Conservation (phyloP, 805 yeast species). For the Yarrowia divulgata region DNA sequence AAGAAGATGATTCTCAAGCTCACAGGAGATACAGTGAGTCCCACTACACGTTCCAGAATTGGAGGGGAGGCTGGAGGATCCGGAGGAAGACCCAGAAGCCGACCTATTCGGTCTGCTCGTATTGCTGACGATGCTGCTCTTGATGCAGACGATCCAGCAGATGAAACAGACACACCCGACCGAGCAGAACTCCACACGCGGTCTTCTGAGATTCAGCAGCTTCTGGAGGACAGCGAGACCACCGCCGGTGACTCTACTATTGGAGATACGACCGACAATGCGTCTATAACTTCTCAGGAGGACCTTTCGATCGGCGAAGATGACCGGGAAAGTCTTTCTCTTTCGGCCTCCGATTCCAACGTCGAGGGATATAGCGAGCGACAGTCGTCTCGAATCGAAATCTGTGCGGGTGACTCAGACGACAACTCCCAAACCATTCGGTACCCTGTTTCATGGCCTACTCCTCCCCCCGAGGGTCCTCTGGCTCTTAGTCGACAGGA, state of each 20-base stretch:
- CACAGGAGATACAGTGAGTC: neutral
- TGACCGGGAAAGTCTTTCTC: slow-evolving; percentile 6
- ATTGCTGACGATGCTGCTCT: neutral
- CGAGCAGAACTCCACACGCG: slow-evolving; percentile 3
- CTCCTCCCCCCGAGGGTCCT: slow-evolving; percentile 44
- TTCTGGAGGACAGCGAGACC: slow-evolving; percentile 31
- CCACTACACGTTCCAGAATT: neutral
- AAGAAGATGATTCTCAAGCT: slow-evolving; percentile 12
- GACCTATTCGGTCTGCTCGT: neutral
- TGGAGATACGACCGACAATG: slow-evolving; percentile 5
- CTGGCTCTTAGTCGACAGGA: slow-evolving; percentile 5
- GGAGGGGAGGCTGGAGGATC: neutral
- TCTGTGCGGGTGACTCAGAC: slow-evolving; percentile 20
- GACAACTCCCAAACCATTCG: slow-evolving; percentile 29
- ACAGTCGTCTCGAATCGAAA: slow-evolving; percentile 14
- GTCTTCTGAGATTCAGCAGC: slow-evolving; percentile 20
- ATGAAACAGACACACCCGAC: slow-evolving; percentile 3
- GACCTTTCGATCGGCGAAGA: slow-evolving; percentile 5
- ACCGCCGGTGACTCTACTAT: slow-evolving; percentile 9
- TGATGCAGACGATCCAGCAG: slow-evolving; percentile 4
- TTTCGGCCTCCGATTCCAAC: slow-evolving; percentile 29
- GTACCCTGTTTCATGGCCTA: slow-evolving; percentile 40
- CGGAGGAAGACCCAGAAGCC: neutral
- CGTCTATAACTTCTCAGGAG: neutral
- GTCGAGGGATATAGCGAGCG: slow-evolving; percentile 30